Percentiles rank a stretch among this genome's conserved stretches.
Evolutionary conservation across 192 early-diverging fungal genomes (phyloP).

Genomic region (Haplosporangium gracile): DNA sequence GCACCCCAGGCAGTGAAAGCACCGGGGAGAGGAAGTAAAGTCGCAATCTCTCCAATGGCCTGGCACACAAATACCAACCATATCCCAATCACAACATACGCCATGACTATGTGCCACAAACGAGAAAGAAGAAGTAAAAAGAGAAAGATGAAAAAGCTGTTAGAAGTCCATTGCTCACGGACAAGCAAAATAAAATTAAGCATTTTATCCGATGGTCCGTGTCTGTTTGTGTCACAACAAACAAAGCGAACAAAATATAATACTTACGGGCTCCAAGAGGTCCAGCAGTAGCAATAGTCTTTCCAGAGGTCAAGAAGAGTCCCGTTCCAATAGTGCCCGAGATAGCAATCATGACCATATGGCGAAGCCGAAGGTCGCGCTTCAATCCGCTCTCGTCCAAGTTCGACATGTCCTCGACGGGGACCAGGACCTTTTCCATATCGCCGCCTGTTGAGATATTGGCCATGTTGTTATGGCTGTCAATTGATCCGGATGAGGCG

Average conservation of each 20-base stretch:
- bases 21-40: conserved; percentile 27
- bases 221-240: not conserved
- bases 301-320: conserved; percentile 42
- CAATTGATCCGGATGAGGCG: not conserved
- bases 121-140: not conserved
- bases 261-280: conserved; percentile 53
- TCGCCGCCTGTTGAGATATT: not conserved
- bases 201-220: not conserved
- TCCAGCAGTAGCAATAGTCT: conserved; percentile 41
- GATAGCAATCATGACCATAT: conserved; percentile 70
- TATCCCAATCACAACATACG: conserved; percentile 31
- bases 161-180: not conserved
- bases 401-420: conserved; percentile 29
- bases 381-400: conserved; percentile 23
- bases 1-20: conserved; percentile 43
- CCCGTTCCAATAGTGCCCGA: conserved; percentile 42
- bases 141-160: too few species aligned
- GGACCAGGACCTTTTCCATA: conserved; percentile 24
- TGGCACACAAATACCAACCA: conserved; percentile 45
- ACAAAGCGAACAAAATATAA: not conserved
- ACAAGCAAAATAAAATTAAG: not conserved
- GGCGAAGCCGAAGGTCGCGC: conserved; percentile 61
- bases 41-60: conserved; percentile 42
- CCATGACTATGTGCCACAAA: conserved; percentile 9
- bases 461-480: not conserved